Base-by-base conservation (phyloP, 2,329 filamentous ascomycete species). In the Monosporascus sp. region DNA sequence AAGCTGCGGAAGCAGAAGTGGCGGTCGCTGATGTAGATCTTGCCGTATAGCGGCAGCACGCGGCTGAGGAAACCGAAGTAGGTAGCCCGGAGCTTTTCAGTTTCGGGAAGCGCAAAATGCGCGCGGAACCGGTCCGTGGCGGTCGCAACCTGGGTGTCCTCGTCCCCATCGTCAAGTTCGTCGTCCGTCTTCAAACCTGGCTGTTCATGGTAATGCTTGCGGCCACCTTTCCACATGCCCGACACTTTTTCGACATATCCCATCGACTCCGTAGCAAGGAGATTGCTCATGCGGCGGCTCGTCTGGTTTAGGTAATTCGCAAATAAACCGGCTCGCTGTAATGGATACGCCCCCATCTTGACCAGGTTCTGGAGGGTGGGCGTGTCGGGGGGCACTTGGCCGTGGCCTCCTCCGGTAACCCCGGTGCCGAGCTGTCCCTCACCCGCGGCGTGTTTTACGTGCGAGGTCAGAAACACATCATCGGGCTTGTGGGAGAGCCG, bases 161-260 rank as follows among this genome's bases (percentile, higher is more conserved):
- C 75, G n/a, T 79, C 76, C 44, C 79, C 78, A 25, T 79, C 77
- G 27, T 78, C 74, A 22, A 70, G 66, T n/a, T 82, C 77, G 17
- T 83, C 80, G 45, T 84, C 80, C 2, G 75, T 74, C 31, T 72
- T 74, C 42, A 80, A 70, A 22, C 73, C 78, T 45, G 73, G 68
- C 2, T 77, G 77, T 44, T 82, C 88, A 48, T 87, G 85, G 63
- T 97, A 99, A 70, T 97, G 93, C 63, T 87, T 91, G 62, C 87
- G 86, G 14, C 90, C 90, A 36, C 94, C 94, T 60, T 91, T 89
- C 84, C 94, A 94, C 89, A 97, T 97, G 38, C 91, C 93, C 0
- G 93, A 96, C 0, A 97, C 92, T 69, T 97, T 97, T 65, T 95
- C 92, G 34, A 96, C 87, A 66, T 97, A 97, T 2, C 90, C 91